Conservation (phyloP, 2,329 filamentous ascomycete genomes). For the Penicillium concentricum region DNA sequence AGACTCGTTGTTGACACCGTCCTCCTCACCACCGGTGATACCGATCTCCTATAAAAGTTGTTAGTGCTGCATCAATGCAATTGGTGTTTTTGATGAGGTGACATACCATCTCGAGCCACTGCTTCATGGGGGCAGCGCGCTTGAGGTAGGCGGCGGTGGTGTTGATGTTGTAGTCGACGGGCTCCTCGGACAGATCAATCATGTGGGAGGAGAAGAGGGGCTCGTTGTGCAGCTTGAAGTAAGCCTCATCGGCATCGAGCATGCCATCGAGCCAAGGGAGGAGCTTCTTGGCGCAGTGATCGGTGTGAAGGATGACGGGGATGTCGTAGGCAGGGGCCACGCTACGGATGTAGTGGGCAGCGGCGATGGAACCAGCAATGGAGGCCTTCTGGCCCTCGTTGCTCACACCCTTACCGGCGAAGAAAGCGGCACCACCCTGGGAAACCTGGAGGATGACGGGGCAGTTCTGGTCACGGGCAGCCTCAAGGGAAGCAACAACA, state of each 20-base stretch:
- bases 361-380: conserved; percentile 82
- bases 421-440: conserved; percentile 91
- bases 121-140: conserved; percentile 93
- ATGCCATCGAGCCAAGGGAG: conserved; percentile 97
- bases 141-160: conserved; percentile 92
- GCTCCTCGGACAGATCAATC: conserved; percentile 95
- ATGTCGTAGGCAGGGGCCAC: conserved; percentile 84
- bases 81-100: too few relatives aligned
- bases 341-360: conserved; percentile 88
- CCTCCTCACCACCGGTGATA: conserved; percentile 96
- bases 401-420: conserved; percentile 83
- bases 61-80: conserved; percentile 2
- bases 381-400: conserved; percentile 84
- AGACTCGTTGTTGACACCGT: conserved; percentile 97
- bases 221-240: conserved; percentile 90
- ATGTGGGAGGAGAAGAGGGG: conserved; percentile 97
- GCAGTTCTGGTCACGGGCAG: conserved; percentile 84
- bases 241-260: conserved; percentile 88
- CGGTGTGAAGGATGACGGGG: conserved; percentile 91
- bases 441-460: conserved; percentile 92
- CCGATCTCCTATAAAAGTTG: conserved; percentile 64
- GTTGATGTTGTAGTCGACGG: conserved; percentile 83
- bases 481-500: conserved; percentile 84
- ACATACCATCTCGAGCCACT: conserved; percentile 95
- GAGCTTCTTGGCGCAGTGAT: conserved; percentile 99